These are phyloP conservation scores for Hyaloscypha finlandica DNA, from an alignment of 495 filamentous ascomycete species.

Conservation along the genomic window DNA sequence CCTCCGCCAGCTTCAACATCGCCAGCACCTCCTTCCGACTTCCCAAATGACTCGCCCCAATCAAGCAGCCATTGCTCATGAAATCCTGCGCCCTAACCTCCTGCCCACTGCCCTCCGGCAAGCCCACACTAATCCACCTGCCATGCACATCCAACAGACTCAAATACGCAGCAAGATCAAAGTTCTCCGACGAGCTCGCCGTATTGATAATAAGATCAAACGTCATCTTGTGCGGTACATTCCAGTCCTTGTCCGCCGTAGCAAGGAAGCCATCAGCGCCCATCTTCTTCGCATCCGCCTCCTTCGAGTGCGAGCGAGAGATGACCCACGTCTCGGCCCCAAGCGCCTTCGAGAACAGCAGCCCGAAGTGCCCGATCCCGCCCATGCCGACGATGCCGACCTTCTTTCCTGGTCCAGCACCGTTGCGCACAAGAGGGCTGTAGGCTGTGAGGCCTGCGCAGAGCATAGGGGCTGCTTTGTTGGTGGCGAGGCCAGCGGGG, in stretches of 20 bases:
- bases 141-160: constrained; percentile 82
- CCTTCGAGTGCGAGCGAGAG: constrained; percentile 66
- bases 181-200: constrained; percentile 50
- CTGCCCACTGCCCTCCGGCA: constrained; percentile 80
- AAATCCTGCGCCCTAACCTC: constrained; percentile 76
- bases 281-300: constrained; percentile 65
- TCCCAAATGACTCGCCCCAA: constrained; percentile 81
- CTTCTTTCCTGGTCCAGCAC: constrained; percentile 76
- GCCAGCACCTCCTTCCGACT: constrained; percentile 76
- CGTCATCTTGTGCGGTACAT: constrained; percentile 50
- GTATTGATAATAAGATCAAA: constrained; percentile 65
- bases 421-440: constrained; percentile 74
- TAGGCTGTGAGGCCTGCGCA: constrained; percentile 86
- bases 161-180: constrained; percentile 69
- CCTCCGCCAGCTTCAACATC: constrained; percentile 81
- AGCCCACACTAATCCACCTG: constrained; percentile 77
- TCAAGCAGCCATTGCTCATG: constrained; percentile 72
- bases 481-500: constrained; percentile 67
- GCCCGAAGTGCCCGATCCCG: constrained; percentile 73
- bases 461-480: constrained; percentile 80
- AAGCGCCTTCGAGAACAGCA: constrained; percentile 71
- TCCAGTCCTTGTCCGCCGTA: constrained; percentile 69
- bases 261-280: constrained; percentile 76
- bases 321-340: constrained; percentile 73
- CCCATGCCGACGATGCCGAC: constrained; percentile 72